Evolutionary conservation across 2,329 filamentous ascomycete species (phyloP).

Genomic region (Calonectria multiphialidica): DNA sequence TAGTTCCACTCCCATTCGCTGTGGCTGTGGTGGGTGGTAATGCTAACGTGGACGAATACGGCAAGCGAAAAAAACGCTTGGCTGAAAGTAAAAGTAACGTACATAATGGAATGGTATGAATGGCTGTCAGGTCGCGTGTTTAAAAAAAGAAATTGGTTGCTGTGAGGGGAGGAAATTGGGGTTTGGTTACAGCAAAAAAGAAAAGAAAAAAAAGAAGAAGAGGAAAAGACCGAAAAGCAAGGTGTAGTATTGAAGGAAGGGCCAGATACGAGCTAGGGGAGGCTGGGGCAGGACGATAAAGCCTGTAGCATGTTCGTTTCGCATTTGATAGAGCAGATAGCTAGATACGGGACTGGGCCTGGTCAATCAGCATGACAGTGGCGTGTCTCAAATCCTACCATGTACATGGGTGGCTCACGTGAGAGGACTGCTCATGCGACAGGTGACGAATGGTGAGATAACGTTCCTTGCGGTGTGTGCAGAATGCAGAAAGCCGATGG

Average conservation of each 20-base stretch:
- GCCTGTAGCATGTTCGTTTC: background rate
- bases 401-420: background rate
- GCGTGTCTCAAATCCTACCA: background rate
- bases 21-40: background rate
- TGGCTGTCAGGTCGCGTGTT: no score
- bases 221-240: background rate
- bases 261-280: background rate
- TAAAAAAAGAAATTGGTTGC: background rate
- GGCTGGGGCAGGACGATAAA: background rate
- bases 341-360: background rate
- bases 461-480: background rate
- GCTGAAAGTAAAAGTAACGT: no score
- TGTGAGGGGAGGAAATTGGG: background rate
- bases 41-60: background rate
- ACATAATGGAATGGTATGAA: no score
- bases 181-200: background rate
- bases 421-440: background rate
- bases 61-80: background rate
- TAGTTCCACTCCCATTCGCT: background rate
- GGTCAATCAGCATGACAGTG: background rate
- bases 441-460: slow-evolving; percentile 1
- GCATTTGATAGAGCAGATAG: background rate
- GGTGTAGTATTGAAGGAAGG: background rate
- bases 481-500: no score
- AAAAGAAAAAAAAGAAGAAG: background rate